phyloP scores from a whole-genome alignment of 139 green algal genomes.

The Tetratostichococcus sp. region DNA sequence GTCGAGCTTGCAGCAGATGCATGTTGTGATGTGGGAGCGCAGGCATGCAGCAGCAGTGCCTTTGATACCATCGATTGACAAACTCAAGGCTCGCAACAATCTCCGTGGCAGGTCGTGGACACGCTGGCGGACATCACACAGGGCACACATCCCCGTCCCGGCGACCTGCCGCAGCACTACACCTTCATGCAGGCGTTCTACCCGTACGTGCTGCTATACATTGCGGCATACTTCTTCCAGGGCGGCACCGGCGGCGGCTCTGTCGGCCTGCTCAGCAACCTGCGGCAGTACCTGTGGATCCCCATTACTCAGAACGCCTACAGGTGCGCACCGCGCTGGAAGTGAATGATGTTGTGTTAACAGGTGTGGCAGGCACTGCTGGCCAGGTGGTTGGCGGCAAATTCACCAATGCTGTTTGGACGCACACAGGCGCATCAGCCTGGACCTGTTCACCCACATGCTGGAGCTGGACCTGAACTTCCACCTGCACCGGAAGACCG shows the following conservation, averaged over 20 bases:
- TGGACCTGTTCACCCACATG: conserved; percentile 73
- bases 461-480: conserved; percentile 79
- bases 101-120: conserved; percentile 52
- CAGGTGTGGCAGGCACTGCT: too few relatives aligned
- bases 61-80: too few relatives aligned
- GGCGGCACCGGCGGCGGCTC: conserved; percentile 40
- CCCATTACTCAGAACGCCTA: conserved; percentile 61
- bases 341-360: too few relatives aligned
- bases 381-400: too few relatives aligned
- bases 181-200: conserved; percentile 28
- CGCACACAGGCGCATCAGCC: conserved; percentile 43
- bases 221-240: conserved; percentile 33
- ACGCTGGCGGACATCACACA: conserved; percentile 17
- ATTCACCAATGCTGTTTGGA: too few relatives aligned
- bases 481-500: conserved; percentile 51
- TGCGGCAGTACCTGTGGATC: conserved; percentile 73
- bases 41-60: too few relatives aligned
- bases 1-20: too few relatives aligned
- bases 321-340: conserved; percentile 15
- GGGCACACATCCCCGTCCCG: conserved; percentile 1
- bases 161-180: conserved; percentile 2
- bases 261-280: conserved; percentile 70
- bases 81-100: too few relatives aligned
- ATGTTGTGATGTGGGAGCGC: too few relatives aligned
- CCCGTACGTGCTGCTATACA: conserved; percentile 23